Evolutionary conservation across 345 rosid species (phyloP).

Genomic region (Triadica sebifera): DNA sequence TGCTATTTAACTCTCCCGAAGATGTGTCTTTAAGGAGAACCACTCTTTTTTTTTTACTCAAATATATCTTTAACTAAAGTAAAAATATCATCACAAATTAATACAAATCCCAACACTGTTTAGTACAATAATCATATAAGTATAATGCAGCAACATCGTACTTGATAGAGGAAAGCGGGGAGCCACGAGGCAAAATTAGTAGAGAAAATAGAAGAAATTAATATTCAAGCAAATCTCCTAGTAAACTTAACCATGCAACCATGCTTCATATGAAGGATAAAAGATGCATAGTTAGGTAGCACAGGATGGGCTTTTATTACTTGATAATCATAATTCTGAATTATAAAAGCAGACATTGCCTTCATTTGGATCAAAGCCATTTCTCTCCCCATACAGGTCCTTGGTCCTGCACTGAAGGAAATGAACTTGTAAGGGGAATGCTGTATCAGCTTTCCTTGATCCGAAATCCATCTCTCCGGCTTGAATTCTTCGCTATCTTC

Average conservation of each 20-base stretch:
- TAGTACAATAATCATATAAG: no score
- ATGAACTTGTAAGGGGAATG: not conserved
- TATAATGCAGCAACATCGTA: no score
- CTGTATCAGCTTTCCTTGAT: not conserved
- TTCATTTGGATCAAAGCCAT: not conserved
- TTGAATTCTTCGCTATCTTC: not conserved
- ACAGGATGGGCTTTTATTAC: not conserved
- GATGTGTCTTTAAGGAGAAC: no score
- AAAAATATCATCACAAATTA: no score
- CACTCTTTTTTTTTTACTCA: no score
- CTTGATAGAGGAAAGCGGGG: no score
- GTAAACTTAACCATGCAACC: not conserved
- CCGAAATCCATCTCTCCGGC: conserved; percentile 1
- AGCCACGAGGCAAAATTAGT: no score
- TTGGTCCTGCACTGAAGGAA: not conserved
- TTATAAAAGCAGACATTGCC: not conserved
- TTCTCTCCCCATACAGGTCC: not conserved
- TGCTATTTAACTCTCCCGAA: no score
- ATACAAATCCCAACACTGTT: no score
- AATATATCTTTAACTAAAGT: no score
- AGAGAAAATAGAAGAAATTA: no score
- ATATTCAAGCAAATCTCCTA: not conserved
- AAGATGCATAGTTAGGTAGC: not conserved
- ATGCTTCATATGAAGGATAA: not conserved
- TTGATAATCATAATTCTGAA: not conserved